Percentiles rank a stretch among this genome's conserved stretches.
Evolutionary conservation across 192 early-diverging fungal genomes (phyloP).

Genomic region (Coemansia sp.): DNA sequence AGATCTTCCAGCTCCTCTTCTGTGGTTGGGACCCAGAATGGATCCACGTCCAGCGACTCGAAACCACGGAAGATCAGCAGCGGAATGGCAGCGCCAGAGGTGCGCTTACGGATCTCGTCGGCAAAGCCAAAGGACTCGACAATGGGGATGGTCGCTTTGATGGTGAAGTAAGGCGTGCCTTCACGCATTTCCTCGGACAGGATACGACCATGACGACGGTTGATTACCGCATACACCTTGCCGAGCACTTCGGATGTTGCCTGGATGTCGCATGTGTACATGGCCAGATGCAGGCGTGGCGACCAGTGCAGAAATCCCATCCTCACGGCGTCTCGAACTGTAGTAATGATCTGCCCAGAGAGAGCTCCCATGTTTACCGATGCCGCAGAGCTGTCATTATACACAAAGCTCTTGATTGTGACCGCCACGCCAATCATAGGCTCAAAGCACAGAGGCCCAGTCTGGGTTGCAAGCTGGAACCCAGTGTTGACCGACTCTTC

Average conservation of each 20-base stretch:
- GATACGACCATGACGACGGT: slow-evolving; percentile 86
- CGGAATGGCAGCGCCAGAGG: slow-evolving; percentile 92
- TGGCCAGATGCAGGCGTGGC: slow-evolving; percentile 91
- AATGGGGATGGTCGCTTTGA: slow-evolving; percentile 85
- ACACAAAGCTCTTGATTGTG: slow-evolving; percentile 35
- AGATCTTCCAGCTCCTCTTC: slow-evolving; percentile 97
- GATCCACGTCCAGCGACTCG: slow-evolving; percentile 89
- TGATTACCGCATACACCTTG: slow-evolving; percentile 93
- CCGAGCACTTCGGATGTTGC: slow-evolving; percentile 93
- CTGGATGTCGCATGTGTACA: slow-evolving; percentile 97
- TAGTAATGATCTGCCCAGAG: slow-evolving; percentile 85
- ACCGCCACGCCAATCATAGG: slow-evolving; percentile 80
- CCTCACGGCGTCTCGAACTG: slow-evolving; percentile 78
- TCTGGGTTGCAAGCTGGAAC: slow-evolving; percentile 89
- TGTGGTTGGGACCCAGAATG: slow-evolving; percentile 98
- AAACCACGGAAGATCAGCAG: slow-evolving; percentile 95
- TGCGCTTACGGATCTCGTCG: slow-evolving; percentile 95
- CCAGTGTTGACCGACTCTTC: slow-evolving; percentile 83
- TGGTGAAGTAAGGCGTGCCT: slow-evolving; percentile 94
- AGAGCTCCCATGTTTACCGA: slow-evolving; percentile 16
- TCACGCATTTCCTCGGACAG: slow-evolving; percentile 96
- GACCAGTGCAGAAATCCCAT: slow-evolving; percentile 91
- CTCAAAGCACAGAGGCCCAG: slow-evolving; percentile 92
- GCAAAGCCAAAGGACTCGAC: slow-evolving; percentile 99
- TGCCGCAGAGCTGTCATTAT: slow-evolving; percentile 6